Percentiles rank a stretch among this genome's conserved stretches.
Evolutionary conservation across 148 eudicot species (phyloP).

Genomic region (Polygonum maritimum): DNA sequence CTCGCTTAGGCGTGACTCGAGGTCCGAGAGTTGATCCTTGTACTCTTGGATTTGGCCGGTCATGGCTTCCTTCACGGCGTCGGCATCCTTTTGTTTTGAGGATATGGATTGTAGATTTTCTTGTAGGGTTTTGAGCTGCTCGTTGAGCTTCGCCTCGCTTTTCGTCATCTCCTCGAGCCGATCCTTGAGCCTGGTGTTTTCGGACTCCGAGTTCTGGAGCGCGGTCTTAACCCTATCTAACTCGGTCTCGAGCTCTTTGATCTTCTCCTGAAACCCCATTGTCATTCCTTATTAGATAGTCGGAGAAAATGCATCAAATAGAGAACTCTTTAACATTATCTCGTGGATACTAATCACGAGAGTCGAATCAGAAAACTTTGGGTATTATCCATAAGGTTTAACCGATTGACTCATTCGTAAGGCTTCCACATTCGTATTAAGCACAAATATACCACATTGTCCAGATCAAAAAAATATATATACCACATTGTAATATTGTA

Average conservation of each 20-base stretch:
- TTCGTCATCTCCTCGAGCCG: conserved; percentile 41
- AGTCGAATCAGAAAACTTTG: too few relatives aligned
- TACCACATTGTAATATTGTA: too few relatives aligned
- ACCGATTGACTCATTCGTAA: too few relatives aligned
- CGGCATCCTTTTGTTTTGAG: conserved; percentile 46
- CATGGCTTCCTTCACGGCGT: conserved; percentile 30
- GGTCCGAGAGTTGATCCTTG: conserved; percentile 21
- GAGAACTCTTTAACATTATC: too few relatives aligned
- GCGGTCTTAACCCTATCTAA: conserved; percentile 37
- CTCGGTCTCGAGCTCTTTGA: conserved; percentile 64
- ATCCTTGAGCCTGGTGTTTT: conserved; percentile 42
- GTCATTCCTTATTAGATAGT: not conserved
- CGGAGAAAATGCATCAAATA: too few relatives aligned
- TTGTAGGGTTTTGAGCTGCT: conserved; percentile 52
- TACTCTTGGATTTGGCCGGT: conserved; percentile 23
- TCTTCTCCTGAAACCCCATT: conserved; percentile 44
- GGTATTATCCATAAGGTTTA: too few relatives aligned
- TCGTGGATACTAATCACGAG: too few relatives aligned
- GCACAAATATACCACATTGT: too few relatives aligned
- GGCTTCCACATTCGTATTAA: too few relatives aligned
- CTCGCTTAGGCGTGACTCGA: conserved; percentile 34
- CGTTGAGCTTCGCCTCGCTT: conserved; percentile 42
- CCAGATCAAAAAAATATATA: too few relatives aligned
- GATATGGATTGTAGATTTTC: conserved; percentile 61
- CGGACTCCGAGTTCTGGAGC: conserved; percentile 55